Evolutionary conservation across 2,329 filamentous ascomycete species (phyloP), one percentile per base, ranked within the genome.

Genomic region (Fusarium annulatum): DNA sequence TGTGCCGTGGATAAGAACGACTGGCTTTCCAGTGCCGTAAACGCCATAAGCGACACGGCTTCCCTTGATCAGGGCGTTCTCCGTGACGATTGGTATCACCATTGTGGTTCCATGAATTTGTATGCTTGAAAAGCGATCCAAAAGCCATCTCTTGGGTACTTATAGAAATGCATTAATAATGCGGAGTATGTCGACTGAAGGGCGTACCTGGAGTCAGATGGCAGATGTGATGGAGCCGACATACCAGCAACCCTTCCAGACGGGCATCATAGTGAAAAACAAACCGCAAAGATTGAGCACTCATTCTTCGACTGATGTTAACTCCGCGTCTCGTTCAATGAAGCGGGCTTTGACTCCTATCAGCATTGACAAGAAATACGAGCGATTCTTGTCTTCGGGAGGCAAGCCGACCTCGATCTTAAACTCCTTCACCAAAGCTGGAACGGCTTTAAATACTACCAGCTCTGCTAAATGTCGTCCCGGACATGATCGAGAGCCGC

Each of bases 321-420:
- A 6, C 9, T 26, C 18, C 16, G 9, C 8, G 12, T 56, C 33
- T 52, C 71, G 61, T 15, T 62, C 65, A 14, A 78, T 30, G 41
- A 88, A 88, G 1, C 80, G 78, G 2, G 76, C 85, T 69, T 79
- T 85, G 7, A 85, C 84, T 0, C 86, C 86, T 0, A 84, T 86
- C 73, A 88, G 68, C 84, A 88, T 87, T 2, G 86, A 86, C 77
- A 89, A 78, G 62, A 88, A 89, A 61, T 88, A 88, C 14, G 84
- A 84, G 5, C 80, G 81, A 48, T 83, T 82, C 3, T 84, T 77
- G 6, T 82, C 76, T 5, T 85, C 82, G 0, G 74, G 70, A 1
- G 85, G 85, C 69, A 86, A 73, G 11, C 49, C 61, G 7, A 84
- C 79, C 60, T 84, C 77, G 0, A 88, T 77, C 10, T 85, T 82